A percentile compares a stretch with the other conserved stretches of the same genome.
phyloP scores from a whole-genome alignment of 768 basidiomycete genomes.

The Cystofilobasidium ferigula region DNA sequence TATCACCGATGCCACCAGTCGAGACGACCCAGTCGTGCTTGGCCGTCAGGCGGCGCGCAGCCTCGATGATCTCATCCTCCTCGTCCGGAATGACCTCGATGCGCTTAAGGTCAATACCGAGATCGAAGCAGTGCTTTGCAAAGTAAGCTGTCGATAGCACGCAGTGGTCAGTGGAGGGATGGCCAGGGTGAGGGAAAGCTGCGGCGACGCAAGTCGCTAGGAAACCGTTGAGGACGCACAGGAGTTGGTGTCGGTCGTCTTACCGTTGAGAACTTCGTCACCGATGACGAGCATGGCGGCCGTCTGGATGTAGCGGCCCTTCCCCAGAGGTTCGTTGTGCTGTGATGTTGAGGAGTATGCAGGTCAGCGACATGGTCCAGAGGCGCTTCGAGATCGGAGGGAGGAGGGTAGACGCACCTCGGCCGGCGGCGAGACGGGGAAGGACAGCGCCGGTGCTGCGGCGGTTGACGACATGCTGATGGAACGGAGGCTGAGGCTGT shows the following conservation, averaged over 20 bases:
- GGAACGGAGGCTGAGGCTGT: neutral
- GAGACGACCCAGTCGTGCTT: constrained; percentile 85
- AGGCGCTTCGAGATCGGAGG: neutral
- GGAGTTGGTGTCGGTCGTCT: constrained; percentile 47
- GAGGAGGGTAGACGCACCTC: neutral
- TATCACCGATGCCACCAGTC: constrained; percentile 76
- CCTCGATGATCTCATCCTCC: constrained; percentile 79
- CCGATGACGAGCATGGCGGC: constrained; percentile 47
- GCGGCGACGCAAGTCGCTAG: constrained; percentile 34
- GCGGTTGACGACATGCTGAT: neutral
- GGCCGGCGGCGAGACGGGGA: neutral
- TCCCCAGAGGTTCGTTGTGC: constrained; percentile 51
- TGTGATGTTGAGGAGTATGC: neutral
- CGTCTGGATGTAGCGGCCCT: constrained; percentile 58
- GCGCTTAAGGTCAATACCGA: constrained; percentile 53
- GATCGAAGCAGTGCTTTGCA: constrained; percentile 77
- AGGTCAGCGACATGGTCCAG: neutral
- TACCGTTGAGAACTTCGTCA: constrained; percentile 86
- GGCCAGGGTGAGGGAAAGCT: constrained; percentile 49
- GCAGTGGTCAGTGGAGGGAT: neutral
- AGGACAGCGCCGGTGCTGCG: neutral
- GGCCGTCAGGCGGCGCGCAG: constrained; percentile 65
- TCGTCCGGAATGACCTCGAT: constrained; percentile 87
- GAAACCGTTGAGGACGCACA: neutral
- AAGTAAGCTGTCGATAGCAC: constrained; percentile 54